A percentile compares a stretch with the other conserved stretches of the same genome.
These are phyloP conservation scores for Echria macrotheca DNA, from an alignment of 495 filamentous ascomycete species.

Conservation along the genomic window DNA sequence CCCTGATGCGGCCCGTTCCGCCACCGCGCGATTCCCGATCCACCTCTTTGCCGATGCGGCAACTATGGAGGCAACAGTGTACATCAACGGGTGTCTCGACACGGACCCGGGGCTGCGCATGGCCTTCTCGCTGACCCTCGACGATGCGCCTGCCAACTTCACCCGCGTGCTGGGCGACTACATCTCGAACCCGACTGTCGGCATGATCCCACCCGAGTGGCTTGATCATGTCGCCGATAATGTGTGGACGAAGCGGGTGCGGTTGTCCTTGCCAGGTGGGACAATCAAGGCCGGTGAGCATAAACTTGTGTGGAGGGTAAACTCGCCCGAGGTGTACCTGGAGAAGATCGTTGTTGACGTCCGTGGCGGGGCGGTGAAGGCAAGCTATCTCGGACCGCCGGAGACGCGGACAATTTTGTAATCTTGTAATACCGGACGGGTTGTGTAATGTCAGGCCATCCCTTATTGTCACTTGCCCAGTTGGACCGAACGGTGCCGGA, in stretches of 20 bases:
- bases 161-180: slow-evolving; percentile 41
- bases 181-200: slow-evolving; percentile 33
- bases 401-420: slow-evolving; percentile 24
- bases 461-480: too few species aligned
- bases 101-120: slow-evolving; percentile 26
- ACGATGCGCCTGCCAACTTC: slow-evolving; percentile 39
- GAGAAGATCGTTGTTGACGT: slow-evolving; percentile 57
- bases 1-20: slow-evolving; percentile 27
- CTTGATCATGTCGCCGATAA: slow-evolving; percentile 43
- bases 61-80: slow-evolving; percentile 47
- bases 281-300: slow-evolving; percentile 33
- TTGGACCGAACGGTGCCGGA: too few species aligned
- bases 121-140: slow-evolving; percentile 41
- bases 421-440: background rate
- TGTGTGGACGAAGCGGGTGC: slow-evolving; percentile 50
- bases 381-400: slow-evolving; percentile 56
- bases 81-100: slow-evolving; percentile 35
- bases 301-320: slow-evolving; percentile 46
- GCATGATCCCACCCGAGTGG: slow-evolving; percentile 50
- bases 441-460: too few species aligned
- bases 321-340: slow-evolving; percentile 52
- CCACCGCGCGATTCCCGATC: slow-evolving; percentile 48
- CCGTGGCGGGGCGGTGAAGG: slow-evolving; percentile 44
- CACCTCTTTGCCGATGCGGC: slow-evolving; percentile 43
- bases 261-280: too few species aligned